phyloP scores from a whole-genome alignment of 805 yeast species.

The Debaryomyces tyrocola region DNA sequence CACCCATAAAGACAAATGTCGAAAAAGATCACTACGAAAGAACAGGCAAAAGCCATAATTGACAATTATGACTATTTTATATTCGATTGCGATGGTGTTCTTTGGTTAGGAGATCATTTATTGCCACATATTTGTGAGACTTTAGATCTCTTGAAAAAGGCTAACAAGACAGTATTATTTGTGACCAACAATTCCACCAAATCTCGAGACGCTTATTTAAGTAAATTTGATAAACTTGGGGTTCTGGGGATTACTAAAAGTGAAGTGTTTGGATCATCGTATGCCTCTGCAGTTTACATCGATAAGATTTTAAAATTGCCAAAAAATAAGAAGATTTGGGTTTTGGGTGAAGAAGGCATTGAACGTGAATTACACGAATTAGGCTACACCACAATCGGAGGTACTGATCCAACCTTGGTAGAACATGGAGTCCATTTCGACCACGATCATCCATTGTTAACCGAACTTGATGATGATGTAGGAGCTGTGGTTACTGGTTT shows the following conservation, averaged over 20 bases:
- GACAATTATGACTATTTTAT: slow-evolving; percentile 77
- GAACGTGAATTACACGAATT: slow-evolving; percentile 71
- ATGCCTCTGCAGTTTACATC: slow-evolving; percentile 86
- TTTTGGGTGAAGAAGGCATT: slow-evolving; percentile 86
- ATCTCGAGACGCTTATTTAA: slow-evolving; percentile 72
- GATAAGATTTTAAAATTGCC: slow-evolving; percentile 74
- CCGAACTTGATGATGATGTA: slow-evolving; percentile 66
- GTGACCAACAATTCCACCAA: slow-evolving; percentile 97
- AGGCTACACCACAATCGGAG: slow-evolving; percentile 82
- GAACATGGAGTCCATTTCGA: slow-evolving; percentile 50
- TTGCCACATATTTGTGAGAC: slow-evolving; percentile 82
- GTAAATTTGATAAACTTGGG: slow-evolving; percentile 64
- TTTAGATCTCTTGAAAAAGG: slow-evolving; percentile 52
- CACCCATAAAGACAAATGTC: slow-evolving; percentile 35
- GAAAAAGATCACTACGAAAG: slow-evolving; percentile 46
- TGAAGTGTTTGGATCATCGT: slow-evolving; percentile 89
- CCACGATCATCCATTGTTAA: slow-evolving; percentile 53
- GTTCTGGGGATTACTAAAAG: slow-evolving; percentile 51
- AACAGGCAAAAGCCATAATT: slow-evolving; percentile 54
- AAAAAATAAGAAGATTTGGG: slow-evolving; percentile 78
- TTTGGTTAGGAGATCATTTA: slow-evolving; percentile 86
- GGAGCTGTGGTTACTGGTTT: slow-evolving; percentile 92
- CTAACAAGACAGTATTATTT: slow-evolving; percentile 71
- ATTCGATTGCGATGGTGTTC: slow-evolving; percentile 97
- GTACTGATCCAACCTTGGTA: slow-evolving; percentile 62